Percentiles rank a stretch among this genome's conserved stretches.
These are phyloP conservation scores for Corynespora cassiicola DNA, from an alignment of 2,329 filamentous ascomycete genomes.

Conservation along the genomic window DNA sequence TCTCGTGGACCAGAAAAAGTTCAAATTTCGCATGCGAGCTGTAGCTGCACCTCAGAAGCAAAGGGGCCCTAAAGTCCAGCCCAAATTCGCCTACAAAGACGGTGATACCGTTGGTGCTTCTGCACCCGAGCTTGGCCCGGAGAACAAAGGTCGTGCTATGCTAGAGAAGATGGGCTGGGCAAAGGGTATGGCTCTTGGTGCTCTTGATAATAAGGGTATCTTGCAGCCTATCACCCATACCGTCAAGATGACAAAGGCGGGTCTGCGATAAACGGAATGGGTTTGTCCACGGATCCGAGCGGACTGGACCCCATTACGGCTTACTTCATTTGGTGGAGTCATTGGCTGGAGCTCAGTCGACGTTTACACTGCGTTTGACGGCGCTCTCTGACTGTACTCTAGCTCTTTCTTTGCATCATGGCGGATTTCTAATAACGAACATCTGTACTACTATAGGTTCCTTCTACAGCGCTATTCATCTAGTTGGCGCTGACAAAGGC, in stretches of 20 bases:
- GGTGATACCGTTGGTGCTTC: constrained; percentile 87
- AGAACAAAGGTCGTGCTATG: constrained; percentile 85
- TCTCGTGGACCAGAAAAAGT: constrained; percentile 55
- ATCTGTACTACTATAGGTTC: too few relatives aligned
- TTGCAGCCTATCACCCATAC: constrained; percentile 84
- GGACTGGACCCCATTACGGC: too few relatives aligned
- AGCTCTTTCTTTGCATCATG: too few relatives aligned
- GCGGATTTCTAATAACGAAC: too few relatives aligned
- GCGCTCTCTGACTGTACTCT: too few relatives aligned
- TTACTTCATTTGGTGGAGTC: too few relatives aligned
- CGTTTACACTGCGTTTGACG: too few relatives aligned
- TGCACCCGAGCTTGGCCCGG: constrained; percentile 81
- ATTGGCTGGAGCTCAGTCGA: too few relatives aligned
- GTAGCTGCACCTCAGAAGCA: constrained; percentile 10
- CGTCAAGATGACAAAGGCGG: constrained; percentile 85
- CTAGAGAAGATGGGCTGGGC: constrained; percentile 98
- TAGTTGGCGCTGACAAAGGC: too few relatives aligned
- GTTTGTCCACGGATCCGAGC: too few relatives aligned
- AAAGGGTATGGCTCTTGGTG: constrained; percentile 82
- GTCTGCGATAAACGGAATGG: constrained; percentile 64
- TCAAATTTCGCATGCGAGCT: constrained; percentile 48
- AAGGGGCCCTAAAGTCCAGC: constrained; percentile 14
- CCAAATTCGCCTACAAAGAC: constrained; percentile 66
- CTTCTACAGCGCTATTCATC: too few relatives aligned
- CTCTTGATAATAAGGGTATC: constrained; percentile 84